Evolutionary conservation across 1,284 basidiomycete genomes (phyloP), one percentile per base, ranked within the genome.

Genomic region (Naganishia sp.): DNA sequence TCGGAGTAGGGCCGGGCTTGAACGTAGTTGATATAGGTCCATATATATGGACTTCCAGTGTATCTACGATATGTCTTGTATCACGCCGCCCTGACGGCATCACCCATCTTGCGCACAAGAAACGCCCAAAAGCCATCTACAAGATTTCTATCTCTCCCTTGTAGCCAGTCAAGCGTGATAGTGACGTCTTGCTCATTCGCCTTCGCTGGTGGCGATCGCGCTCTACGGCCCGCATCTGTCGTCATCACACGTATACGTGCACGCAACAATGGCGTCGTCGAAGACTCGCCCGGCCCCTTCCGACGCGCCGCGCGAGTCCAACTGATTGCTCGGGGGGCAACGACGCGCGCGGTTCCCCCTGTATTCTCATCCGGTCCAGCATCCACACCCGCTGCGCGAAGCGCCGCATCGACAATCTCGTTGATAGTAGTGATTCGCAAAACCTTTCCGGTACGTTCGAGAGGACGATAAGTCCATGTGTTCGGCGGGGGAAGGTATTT

Each of bases 81-180:
- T 31, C 31, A 39, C 3, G 21, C 21, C 13, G 28, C 18, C 21
- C 36, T 42, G 3, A 61, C 48, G 28, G 59, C 59, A 55, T 66
- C 64, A 6, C 68, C 72, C 6, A 81, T 70, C 71, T 83, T 84
- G 49, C 79, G 73, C 45, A 81, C 72, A 0, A 88, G 73, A 77
- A 87, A 87, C 70, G 84, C 85, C 73, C 83, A 84, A 68, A 93
- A 87, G 46, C 85, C 85, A 72, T 91, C 89, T 52, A 90, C 87
- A 46, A 87, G 60, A 0, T 71, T 72, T 43, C 88, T 74, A 44
- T 90, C 86, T 25, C 69, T 74, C 0, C 90, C 91, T 65, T 80
- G 81, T 11, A 86, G 72, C 89, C 90, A 92, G 33, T 85, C 81
- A 43, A 66, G 21, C 49, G 39, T 50, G 2, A 55, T 9, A 13